phyloP scores from a whole-genome alignment of 257 asterid genomes.

The Lycium ferocissimum region DNA sequence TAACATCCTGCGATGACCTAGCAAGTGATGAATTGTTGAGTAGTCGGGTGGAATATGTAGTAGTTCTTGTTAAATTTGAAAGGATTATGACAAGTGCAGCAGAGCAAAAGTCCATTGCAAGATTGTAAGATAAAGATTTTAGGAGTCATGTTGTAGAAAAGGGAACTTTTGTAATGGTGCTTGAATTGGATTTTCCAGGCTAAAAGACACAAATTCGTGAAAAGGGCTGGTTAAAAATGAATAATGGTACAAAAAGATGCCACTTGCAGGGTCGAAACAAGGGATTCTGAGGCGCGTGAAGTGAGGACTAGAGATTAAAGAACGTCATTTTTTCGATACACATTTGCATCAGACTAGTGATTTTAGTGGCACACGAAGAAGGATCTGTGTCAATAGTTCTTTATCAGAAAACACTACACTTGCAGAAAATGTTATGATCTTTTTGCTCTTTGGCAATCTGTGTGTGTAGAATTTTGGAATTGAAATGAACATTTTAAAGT shows the following conservation, averaged over 20 bases:
- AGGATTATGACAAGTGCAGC: neutral
- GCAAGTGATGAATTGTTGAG: conserved; percentile 20
- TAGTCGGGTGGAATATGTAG: neutral
- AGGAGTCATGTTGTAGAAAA: conserved; percentile 1
- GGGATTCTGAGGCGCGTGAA: neutral
- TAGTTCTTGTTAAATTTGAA: conserved; percentile 2
- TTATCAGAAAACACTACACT: neutral
- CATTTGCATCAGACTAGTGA: neutral
- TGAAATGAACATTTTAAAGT: neutral
- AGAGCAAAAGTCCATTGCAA: conserved; percentile 20
- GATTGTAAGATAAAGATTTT: conserved; percentile 6
- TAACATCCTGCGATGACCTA: neutral
- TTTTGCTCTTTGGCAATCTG: neutral
- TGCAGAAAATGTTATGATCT: neutral
- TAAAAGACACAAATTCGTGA: neutral
- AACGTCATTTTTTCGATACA: neutral
- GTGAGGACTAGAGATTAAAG: neutral
- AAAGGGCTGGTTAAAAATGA: neutral
- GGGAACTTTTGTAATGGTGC: neutral
- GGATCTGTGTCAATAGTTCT: conserved; percentile 5
- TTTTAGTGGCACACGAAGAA: neutral
- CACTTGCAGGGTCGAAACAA: neutral
- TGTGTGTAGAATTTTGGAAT: neutral
- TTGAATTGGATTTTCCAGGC: conserved; percentile 20
- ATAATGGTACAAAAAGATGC: neutral